phyloP scores from a whole-genome alignment of 148 eudicot genomes.

The Drosera capensis region DNA sequence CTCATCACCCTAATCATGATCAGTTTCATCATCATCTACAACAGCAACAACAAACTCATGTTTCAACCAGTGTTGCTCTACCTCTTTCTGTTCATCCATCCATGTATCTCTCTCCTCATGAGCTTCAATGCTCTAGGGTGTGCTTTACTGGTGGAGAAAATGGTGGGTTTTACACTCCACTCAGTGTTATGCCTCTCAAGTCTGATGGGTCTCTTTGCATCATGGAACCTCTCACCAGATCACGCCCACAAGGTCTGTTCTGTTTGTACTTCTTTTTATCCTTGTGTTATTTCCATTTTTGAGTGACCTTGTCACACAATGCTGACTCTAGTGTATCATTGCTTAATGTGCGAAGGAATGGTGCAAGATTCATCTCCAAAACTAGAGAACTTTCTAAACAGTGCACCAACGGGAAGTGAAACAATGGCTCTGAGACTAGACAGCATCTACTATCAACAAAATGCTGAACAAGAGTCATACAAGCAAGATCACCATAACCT shows the following conservation, averaged over 20 bases:
- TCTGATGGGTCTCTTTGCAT: constrained; percentile 76
- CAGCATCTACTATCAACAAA: constrained; percentile 31
- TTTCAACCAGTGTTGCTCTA: not conserved
- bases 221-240: constrained; percentile 45
- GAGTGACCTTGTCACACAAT: not conserved
- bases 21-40: not conserved
- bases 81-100: not conserved
- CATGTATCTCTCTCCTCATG: constrained; percentile 12
- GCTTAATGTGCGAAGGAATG: constrained; percentile 5
- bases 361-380: constrained; percentile 31
- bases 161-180: constrained; percentile 20
- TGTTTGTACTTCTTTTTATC: not conserved
- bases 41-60: not conserved
- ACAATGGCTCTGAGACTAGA: constrained; percentile 35
- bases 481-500: not conserved
- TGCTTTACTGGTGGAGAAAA: constrained; percentile 18
- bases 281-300: not conserved
- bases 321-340: not conserved
- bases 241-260: constrained; percentile 15
- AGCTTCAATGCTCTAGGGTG: not conserved
- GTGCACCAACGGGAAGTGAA: constrained; percentile 19
- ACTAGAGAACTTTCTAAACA: constrained; percentile 62
- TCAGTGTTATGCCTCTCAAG: constrained; percentile 56
- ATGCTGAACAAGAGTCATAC: not conserved
- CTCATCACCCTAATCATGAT: not conserved